A percentile compares a stretch with the other conserved stretches of the same genome.
Conservation (phyloP, 1,284 basidiomycete genomes). For the Apiotrichum mycotoxinovorans region DNA sequence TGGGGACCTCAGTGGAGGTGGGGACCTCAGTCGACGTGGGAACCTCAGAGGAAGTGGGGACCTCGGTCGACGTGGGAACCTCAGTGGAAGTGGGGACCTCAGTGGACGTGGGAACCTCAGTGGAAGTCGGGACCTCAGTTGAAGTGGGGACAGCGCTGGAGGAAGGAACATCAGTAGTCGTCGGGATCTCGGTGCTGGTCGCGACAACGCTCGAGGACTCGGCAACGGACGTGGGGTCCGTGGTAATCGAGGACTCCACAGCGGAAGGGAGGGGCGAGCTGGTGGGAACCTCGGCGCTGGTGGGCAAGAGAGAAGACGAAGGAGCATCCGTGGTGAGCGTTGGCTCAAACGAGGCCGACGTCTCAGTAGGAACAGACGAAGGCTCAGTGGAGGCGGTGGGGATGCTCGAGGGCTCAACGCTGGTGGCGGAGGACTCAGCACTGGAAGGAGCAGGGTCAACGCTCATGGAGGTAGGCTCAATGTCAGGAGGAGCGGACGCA, state of each 20-base stretch:
- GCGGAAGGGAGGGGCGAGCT: background rate
- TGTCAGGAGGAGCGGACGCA: background rate
- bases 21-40: slow-evolving; percentile 5
- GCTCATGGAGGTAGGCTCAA: background rate
- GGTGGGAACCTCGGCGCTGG: too few relatives aligned
- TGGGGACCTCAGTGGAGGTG: background rate
- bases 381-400: slow-evolving; percentile 1
- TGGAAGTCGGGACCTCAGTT: slow-evolving; percentile 7
- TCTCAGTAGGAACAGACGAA: background rate
- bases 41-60: slow-evolving; percentile 1
- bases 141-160: slow-evolving; percentile 1
- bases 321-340: background rate
- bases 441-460: background rate
- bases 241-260: slow-evolving; percentile 5
- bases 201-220: slow-evolving; percentile 8
- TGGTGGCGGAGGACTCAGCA: background rate
- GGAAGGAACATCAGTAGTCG: slow-evolving; percentile 3
- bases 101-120: slow-evolving; percentile 6
- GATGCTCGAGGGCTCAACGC: slow-evolving; percentile 1
- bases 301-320: too few relatives aligned
- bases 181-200: slow-evolving; percentile 7
- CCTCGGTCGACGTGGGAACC: background rate
- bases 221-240: background rate
- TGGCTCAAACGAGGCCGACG: background rate
- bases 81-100: slow-evolving; percentile 2